A percentile compares a stretch with the other conserved stretches of the same genome.
Evolutionary conservation across 2,329 filamentous ascomycete genomes (phyloP).

Genomic region (Aspergillus hortae): DNA sequence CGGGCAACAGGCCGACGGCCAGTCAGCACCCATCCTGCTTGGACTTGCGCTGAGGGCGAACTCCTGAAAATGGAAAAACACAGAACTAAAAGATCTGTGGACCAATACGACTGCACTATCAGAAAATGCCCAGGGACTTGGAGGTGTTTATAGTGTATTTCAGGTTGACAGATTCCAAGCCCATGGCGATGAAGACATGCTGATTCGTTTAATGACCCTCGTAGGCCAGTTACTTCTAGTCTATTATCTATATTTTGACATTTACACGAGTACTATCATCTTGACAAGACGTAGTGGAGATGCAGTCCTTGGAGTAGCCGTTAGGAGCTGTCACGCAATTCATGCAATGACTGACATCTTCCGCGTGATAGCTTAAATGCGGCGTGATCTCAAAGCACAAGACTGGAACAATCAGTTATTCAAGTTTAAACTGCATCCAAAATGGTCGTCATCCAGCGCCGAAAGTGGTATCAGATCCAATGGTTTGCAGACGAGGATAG

Average conservation of each 20-base stretch:
- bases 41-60: conserved; percentile 4
- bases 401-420: background rate
- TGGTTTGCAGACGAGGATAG: conserved; percentile 52
- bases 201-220: background rate
- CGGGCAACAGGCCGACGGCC: too few species aligned
- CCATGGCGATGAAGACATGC: background rate
- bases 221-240: background rate
- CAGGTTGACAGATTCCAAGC: background rate
- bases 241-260: too few species aligned
- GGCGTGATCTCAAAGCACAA: background rate
- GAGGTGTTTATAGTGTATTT: too few species aligned
- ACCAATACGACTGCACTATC: too few species aligned
- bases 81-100: background rate
- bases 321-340: background rate
- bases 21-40: conserved; percentile 3
- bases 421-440: background rate
- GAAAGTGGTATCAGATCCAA: conserved; percentile 21
- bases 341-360: background rate
- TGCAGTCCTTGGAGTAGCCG: too few species aligned
- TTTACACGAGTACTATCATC: too few species aligned
- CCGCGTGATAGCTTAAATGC: background rate
- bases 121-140: too few species aligned
- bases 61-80: background rate
- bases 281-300: too few species aligned
- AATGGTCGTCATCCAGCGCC: background rate